Evolutionary conservation across 768 basidiomycete species (phyloP).

Genomic region (Suillus cothurnatus): DNA sequence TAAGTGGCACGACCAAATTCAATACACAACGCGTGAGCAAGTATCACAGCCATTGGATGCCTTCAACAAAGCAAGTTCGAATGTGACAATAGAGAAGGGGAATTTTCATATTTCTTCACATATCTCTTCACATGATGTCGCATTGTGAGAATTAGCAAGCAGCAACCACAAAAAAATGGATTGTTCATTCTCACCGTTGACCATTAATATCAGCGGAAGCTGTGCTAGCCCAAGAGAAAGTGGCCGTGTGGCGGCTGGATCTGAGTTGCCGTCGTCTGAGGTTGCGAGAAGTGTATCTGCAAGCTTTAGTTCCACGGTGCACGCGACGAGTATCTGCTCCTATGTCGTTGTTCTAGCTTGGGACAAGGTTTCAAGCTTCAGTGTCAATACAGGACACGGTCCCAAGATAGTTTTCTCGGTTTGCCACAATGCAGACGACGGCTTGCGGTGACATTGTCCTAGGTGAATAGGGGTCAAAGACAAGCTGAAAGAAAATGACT

Average conservation of each 20-base stretch:
- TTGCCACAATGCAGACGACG: not conserved
- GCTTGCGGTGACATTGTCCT: not conserved
- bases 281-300: no score
- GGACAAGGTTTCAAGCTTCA: not conserved
- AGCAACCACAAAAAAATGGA: not conserved
- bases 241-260: not conserved
- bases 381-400: not conserved
- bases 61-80: not conserved
- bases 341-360: not conserved
- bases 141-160: conserved; percentile 5
- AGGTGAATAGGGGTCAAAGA: not conserved
- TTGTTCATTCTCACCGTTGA: not conserved
- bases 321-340: not conserved
- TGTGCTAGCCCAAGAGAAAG: not conserved
- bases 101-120: conserved; percentile 1
- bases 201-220: no score
- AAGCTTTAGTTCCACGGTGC: no score
- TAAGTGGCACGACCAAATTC: not conserved
- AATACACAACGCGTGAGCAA: not conserved
- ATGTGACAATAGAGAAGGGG: not conserved
- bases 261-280: not conserved
- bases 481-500: not conserved
- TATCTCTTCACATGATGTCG: conserved; percentile 9
- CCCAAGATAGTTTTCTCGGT: not conserved
- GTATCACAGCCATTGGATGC: not conserved